Conservation (phyloP, 2,329 filamentous ascomycete species). For the Trichoderma pleuroti region DNA sequence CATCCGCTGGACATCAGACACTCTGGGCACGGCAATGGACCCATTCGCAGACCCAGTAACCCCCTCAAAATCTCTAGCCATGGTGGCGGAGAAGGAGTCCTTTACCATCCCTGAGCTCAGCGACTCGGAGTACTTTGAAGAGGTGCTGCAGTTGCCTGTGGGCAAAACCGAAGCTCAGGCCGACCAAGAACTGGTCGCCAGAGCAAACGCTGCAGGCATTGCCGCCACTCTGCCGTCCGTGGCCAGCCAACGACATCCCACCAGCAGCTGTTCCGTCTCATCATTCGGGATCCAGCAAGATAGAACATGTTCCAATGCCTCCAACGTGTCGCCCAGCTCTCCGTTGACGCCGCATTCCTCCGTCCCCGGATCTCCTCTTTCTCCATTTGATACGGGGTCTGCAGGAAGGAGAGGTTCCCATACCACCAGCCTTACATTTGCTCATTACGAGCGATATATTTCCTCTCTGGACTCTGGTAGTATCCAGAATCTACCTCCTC, state of each 20-base stretch:
- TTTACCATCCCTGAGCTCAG: slow-evolving; percentile 36
- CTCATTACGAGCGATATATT: slow-evolving; percentile 51
- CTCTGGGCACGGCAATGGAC: slow-evolving; percentile 5
- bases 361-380: slow-evolving; percentile 30
- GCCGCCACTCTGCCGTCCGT: slow-evolving; percentile 25
- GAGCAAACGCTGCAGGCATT: slow-evolving; percentile 37
- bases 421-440: slow-evolving; percentile 44
- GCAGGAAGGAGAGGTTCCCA: slow-evolving; percentile 27
- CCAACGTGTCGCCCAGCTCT: slow-evolving; percentile 40
- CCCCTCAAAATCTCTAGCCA: background rate
- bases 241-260: slow-evolving; percentile 36
- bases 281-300: slow-evolving; percentile 39
- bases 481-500: slow-evolving; percentile 41
- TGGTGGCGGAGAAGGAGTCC: background rate
- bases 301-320: slow-evolving; percentile 44
- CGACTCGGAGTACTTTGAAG: slow-evolving; percentile 38
- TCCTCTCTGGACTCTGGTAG: slow-evolving; percentile 40
- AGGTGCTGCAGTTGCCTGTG: slow-evolving; percentile 37
- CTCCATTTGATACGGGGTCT: slow-evolving; percentile 17
- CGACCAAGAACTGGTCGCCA: slow-evolving; percentile 37
- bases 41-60: slow-evolving; percentile 2
- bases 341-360: slow-evolving; percentile 44
- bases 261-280: slow-evolving; percentile 43
- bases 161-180: slow-evolving; percentile 38
- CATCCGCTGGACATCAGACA: background rate